Conservation (phyloP, 768 basidiomycete genomes). For the Boletus insuetus region DNA sequence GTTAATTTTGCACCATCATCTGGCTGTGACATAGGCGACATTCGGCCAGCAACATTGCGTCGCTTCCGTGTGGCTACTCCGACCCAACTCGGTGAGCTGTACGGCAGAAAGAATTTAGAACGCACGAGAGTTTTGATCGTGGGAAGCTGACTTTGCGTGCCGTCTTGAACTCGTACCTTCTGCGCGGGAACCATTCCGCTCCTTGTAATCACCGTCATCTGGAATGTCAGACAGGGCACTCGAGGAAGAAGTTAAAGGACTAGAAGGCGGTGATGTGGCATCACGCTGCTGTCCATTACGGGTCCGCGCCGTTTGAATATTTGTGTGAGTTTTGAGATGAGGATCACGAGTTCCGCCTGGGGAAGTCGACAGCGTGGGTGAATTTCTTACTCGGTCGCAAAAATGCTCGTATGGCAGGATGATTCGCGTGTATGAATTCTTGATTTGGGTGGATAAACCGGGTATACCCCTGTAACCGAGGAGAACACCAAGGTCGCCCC, state of each 20-base stretch:
- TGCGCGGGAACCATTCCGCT: slow-evolving; percentile 43
- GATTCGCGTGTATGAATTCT: slow-evolving; percentile 85
- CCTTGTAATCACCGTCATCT: slow-evolving; percentile 67
- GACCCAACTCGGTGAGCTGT: slow-evolving; percentile 12
- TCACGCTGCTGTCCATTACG: slow-evolving; percentile 42
- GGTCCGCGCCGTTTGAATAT: slow-evolving; percentile 41
- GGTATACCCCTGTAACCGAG: slow-evolving; percentile 82
- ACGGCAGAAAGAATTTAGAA: slow-evolving; percentile 5
- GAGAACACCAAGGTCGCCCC: slow-evolving; percentile 81
- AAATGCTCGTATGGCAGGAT: slow-evolving; percentile 97
- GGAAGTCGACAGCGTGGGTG: slow-evolving; percentile 45
- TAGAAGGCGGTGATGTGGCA: slow-evolving; percentile 61
- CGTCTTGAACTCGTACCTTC: slow-evolving; percentile 46
- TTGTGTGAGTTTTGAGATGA: slow-evolving; percentile 54
- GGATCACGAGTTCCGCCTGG: slow-evolving; percentile 41
- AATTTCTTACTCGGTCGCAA: slow-evolving; percentile 69
- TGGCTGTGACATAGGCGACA: slow-evolving; percentile 24
- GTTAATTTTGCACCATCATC: slow-evolving; percentile 43
- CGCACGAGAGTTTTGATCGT: slow-evolving; percentile 48
- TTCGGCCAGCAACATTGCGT: slow-evolving; percentile 19
- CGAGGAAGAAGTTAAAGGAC: slow-evolving; percentile 73
- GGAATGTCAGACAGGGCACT: slow-evolving; percentile 79
- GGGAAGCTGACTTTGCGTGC: slow-evolving; percentile 49
- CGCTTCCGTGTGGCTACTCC: slow-evolving; percentile 34
- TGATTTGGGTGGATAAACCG: slow-evolving; percentile 83